Evolutionary conservation across 129 eudicot genomes (phyloP).

Genomic region (Centrapalus pauciflorus): DNA sequence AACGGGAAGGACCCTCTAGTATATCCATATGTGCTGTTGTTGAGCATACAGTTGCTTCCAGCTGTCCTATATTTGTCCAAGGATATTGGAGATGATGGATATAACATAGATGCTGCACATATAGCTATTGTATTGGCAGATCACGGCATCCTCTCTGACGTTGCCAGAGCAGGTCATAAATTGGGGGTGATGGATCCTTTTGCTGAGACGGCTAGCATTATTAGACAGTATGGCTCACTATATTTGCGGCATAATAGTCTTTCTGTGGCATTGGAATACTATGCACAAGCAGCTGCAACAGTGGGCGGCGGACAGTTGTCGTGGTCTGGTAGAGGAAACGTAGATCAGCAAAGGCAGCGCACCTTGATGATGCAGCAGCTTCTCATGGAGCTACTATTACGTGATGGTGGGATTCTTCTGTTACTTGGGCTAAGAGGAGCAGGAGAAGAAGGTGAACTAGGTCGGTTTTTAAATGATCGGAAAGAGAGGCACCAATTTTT

Average conservation of each 20-base stretch:
- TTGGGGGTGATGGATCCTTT: slow-evolving; percentile 77
- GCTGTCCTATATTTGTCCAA: slow-evolving; percentile 71
- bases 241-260: slow-evolving; percentile 69
- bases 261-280: slow-evolving; percentile 77
- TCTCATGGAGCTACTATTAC: slow-evolving; percentile 63
- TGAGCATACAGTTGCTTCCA: slow-evolving; percentile 86
- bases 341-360: slow-evolving; percentile 89
- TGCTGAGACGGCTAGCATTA: slow-evolving; percentile 86
- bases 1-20: slow-evolving; percentile 94
- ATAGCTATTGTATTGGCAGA: slow-evolving; percentile 72
- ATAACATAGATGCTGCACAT: slow-evolving; percentile 74
- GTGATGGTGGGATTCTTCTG: slow-evolving; percentile 67
- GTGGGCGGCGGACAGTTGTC: slow-evolving; percentile 89
- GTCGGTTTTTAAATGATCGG: slow-evolving; percentile 60
- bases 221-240: slow-evolving; percentile 79
- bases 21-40: slow-evolving; percentile 72
- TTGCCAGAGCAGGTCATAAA: slow-evolving; percentile 57
- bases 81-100: slow-evolving; percentile 83
- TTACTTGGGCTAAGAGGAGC: slow-evolving; percentile 83
- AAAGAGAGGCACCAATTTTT: slow-evolving; percentile 65
- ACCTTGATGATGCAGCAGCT: slow-evolving; percentile 81
- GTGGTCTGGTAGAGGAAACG: slow-evolving; percentile 72
- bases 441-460: slow-evolving; percentile 89
- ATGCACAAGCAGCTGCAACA: slow-evolving; percentile 90
- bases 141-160: slow-evolving; percentile 67